phyloP scores from a whole-genome alignment of 257 asterid species.

The Nicotiana otophora region DNA sequence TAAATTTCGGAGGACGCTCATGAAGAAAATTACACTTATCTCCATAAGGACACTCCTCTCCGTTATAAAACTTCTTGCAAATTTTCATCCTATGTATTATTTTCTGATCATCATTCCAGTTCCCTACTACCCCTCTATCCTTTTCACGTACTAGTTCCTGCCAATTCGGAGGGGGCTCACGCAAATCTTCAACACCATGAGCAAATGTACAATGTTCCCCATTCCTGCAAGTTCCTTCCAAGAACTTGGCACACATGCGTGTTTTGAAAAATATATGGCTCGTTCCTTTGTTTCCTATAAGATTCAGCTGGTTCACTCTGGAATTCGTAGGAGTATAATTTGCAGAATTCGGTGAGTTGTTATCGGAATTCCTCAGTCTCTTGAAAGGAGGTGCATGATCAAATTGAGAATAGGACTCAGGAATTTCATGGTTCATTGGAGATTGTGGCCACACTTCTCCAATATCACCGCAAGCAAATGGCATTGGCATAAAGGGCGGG shows the following conservation, averaged over 20 bases:
- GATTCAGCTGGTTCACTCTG: conserved; percentile 29
- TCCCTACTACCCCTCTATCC: conserved; percentile 35
- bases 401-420: conserved; percentile 27
- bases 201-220: conserved; percentile 81
- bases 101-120: conserved; percentile 58
- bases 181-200: conserved; percentile 61
- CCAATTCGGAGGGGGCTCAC: conserved; percentile 83
- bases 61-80: conserved; percentile 70
- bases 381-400: conserved; percentile 36
- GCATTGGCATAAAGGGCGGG: conserved; percentile 23
- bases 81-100: conserved; percentile 62
- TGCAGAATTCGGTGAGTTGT: conserved; percentile 20
- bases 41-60: conserved; percentile 89
- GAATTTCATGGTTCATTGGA: conserved; percentile 24
- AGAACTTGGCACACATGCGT: conserved; percentile 59
- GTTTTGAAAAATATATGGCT: conserved; percentile 79
- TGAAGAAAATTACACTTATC: conserved; percentile 76
- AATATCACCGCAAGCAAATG: conserved; percentile 33
- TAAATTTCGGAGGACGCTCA: conserved; percentile 41
- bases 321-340: conserved; percentile 24
- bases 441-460: conserved; percentile 37
- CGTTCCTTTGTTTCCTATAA: conserved; percentile 43
- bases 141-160: conserved; percentile 65
- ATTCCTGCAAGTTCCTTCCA: conserved; percentile 60
- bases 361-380: conserved; percentile 36